Percentiles rank a stretch among this genome's conserved stretches.
These are phyloP conservation scores for Gaillardinia entomophila DNA, from an alignment of 805 yeast species.

Conservation along the genomic window DNA sequence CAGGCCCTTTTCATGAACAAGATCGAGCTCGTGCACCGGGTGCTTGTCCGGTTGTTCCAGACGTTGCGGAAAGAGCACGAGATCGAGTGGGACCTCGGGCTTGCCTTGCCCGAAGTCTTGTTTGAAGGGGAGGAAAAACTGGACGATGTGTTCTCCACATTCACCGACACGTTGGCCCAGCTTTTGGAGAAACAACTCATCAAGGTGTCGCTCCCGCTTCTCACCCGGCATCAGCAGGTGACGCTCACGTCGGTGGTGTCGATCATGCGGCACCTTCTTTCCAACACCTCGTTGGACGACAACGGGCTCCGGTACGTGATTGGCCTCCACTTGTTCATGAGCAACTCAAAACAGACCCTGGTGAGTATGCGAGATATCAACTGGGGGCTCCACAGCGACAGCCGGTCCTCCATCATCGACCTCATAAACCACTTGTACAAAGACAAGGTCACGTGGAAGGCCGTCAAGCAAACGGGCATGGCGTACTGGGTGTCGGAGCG, in stretches of 20 bases:
- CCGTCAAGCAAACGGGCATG: constrained; percentile 55
- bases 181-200: constrained; percentile 55
- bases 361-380: constrained; percentile 74
- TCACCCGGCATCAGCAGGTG: constrained; percentile 88
- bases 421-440: constrained; percentile 39
- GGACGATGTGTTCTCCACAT: constrained; percentile 26
- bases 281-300: constrained; percentile 41
- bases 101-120: constrained; percentile 1
- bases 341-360: constrained; percentile 41
- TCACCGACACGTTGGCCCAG: constrained; percentile 38
- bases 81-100: constrained; percentile 26
- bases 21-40: constrained; percentile 45
- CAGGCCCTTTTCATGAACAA: constrained; percentile 67
- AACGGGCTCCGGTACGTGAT: constrained; percentile 69
- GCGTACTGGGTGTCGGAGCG: constrained; percentile 57
- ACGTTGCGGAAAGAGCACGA: constrained; percentile 37
- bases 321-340: constrained; percentile 62
- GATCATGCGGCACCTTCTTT: constrained; percentile 48
- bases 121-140: background rate
- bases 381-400: constrained; percentile 84
- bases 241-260: constrained; percentile 68
- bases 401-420: constrained; percentile 60
- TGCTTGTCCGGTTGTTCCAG: constrained; percentile 50
- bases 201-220: constrained; percentile 63
- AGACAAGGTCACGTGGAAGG: constrained; percentile 52